Evolutionary conservation across 2,329 filamentous ascomycete species (phyloP).

Genomic region (Rhinocladiella mackenziei): DNA sequence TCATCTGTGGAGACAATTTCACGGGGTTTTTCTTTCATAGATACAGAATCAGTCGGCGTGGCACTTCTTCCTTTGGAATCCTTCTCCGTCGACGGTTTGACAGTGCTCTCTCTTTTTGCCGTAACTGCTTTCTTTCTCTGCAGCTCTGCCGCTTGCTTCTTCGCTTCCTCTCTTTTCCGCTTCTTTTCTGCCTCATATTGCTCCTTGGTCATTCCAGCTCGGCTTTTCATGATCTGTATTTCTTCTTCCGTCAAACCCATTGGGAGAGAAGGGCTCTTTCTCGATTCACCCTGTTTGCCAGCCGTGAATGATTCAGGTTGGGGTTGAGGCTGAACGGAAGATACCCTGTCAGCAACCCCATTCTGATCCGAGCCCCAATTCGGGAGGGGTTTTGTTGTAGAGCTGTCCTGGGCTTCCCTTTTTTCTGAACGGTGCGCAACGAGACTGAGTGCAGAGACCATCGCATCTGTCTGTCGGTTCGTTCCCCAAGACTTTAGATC

Average conservation of each 20-base stretch:
- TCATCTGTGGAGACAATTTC: slow-evolving; percentile 8
- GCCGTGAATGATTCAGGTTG: slow-evolving; percentile 1
- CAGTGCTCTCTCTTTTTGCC: slow-evolving; percentile 6
- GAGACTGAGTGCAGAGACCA: background rate
- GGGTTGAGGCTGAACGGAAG: background rate
- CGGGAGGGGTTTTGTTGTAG: slow-evolving; percentile 9
- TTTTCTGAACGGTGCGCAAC: slow-evolving; percentile 1
- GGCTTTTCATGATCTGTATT: slow-evolving; percentile 20
- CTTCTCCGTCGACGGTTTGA: slow-evolving; percentile 3
- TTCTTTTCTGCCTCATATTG: slow-evolving; percentile 22
- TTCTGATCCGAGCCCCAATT: slow-evolving; percentile 10
- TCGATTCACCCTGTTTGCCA: slow-evolving; percentile 4
- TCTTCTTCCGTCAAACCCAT: slow-evolving; percentile 24
- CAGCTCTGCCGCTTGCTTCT: slow-evolving; percentile 10
- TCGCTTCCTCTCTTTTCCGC: slow-evolving; percentile 14
- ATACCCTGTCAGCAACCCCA: background rate
- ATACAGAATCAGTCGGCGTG: background rate
- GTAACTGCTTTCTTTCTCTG: slow-evolving; percentile 7
- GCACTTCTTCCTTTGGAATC: slow-evolving; percentile 1
- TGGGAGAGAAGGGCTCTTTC: slow-evolving; percentile 12
- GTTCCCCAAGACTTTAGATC: background rate
- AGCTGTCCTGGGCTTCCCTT: no score
- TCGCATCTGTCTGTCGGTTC: background rate
- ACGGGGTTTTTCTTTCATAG: slow-evolving; percentile 5
- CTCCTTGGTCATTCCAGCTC: slow-evolving; percentile 21